These are phyloP conservation scores for Podaxis sp. DNA, from an alignment of 768 basidiomycete species.

Conservation along the genomic window DNA sequence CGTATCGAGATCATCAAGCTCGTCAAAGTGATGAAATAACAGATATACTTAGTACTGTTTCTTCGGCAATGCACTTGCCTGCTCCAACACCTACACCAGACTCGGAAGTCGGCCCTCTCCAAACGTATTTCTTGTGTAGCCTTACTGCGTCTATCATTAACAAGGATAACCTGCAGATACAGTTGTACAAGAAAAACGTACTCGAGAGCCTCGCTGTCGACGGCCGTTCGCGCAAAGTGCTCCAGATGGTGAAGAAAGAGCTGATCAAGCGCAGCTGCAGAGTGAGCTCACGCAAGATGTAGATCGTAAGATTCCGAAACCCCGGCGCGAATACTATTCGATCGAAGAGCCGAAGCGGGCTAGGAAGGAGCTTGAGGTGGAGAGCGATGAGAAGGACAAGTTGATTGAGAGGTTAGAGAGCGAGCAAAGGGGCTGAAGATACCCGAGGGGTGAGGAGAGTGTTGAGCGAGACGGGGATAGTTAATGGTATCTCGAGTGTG, in stretches of 20 bases:
- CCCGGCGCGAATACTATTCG: too few relatives aligned
- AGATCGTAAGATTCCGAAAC: too few relatives aligned
- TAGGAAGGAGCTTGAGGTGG: slow-evolving; percentile 96
- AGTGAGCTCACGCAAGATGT: too few relatives aligned
- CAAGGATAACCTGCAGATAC: slow-evolving; percentile 78
- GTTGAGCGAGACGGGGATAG: too few relatives aligned
- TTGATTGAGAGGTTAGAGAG: slow-evolving; percentile 88
- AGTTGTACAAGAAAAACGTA: slow-evolving; percentile 87
- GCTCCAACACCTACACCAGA: background rate
- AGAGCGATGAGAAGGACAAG: slow-evolving; percentile 93
- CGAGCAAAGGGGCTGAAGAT: slow-evolving; percentile 81
- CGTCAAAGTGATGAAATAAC: slow-evolving; percentile 16
- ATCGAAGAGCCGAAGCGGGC: too few relatives aligned
- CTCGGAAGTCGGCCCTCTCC: slow-evolving; percentile 51
- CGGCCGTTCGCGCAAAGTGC: slow-evolving; percentile 84
- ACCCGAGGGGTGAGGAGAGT: slow-evolving; percentile 87
- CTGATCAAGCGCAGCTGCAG: slow-evolving; percentile 93
- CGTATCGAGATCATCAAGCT: too few relatives aligned
- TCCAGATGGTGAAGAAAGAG: slow-evolving; percentile 95
- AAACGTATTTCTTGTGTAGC: too few relatives aligned
- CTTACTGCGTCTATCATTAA: too few relatives aligned
- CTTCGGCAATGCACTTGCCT: too few relatives aligned
- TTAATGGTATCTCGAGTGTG: too few relatives aligned
- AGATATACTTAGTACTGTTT: slow-evolving; percentile 15
- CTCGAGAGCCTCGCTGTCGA: slow-evolving; percentile 84